phyloP scores from a whole-genome alignment of 306 rosid genomes.

The Fragaria vesca region DNA sequence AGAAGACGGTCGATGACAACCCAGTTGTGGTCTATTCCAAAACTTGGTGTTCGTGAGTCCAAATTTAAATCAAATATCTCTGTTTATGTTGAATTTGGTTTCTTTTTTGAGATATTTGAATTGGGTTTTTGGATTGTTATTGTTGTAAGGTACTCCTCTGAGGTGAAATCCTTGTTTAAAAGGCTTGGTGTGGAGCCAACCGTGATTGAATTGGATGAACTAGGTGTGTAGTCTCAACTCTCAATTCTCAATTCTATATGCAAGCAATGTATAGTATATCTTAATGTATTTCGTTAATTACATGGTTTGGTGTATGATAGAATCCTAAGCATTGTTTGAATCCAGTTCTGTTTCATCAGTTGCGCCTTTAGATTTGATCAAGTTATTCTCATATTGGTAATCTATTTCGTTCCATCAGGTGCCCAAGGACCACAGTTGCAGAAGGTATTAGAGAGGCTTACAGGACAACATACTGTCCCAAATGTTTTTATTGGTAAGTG shows the following conservation, averaged over 20 bases:
- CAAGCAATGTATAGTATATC: no score
- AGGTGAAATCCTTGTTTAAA: slow-evolving; percentile 78
- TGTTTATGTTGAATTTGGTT: slow-evolving; percentile 1
- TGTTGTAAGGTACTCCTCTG: slow-evolving; percentile 68
- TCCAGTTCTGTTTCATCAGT: neutral
- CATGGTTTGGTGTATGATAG: neutral
- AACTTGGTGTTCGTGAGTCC: slow-evolving; percentile 89
- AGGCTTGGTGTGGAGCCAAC: slow-evolving; percentile 66
- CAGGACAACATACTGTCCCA: slow-evolving; percentile 96
- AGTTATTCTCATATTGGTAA: neutral
- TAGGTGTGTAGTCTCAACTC: slow-evolving; percentile 46
- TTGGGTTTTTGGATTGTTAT: neutral
- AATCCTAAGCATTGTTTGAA: neutral
- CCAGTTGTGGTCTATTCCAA: slow-evolving; percentile 91
- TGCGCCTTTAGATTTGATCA: neutral
- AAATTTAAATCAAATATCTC: neutral
- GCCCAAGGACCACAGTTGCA: slow-evolving; percentile 97
- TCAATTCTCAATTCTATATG: neutral
- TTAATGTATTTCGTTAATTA: neutral
- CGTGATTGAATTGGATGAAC: slow-evolving; percentile 87
- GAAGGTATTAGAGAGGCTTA: slow-evolving; percentile 77
- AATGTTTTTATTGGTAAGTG: slow-evolving; percentile 85
- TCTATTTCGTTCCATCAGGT: slow-evolving; percentile 45
- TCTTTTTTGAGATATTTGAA: slow-evolving; percentile 15
- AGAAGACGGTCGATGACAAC: slow-evolving; percentile 62